phyloP scores from a whole-genome alignment of 2,329 filamentous ascomycete genomes.

The Xylaria sp. region DNA sequence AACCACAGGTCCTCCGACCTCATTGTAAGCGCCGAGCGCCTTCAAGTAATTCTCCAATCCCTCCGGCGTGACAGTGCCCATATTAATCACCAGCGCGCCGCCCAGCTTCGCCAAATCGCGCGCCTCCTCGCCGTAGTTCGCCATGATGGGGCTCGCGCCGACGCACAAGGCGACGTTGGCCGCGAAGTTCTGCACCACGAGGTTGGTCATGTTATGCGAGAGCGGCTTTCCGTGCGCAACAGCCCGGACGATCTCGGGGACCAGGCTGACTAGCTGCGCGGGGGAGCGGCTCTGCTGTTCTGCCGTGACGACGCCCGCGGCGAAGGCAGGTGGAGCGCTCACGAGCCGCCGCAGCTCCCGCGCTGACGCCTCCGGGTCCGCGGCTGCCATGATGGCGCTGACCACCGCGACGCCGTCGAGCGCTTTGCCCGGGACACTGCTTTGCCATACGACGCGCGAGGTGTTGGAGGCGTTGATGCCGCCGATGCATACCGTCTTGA shows the following conservation, averaged over 20 bases:
- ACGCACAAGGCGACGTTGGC: conserved; percentile 87
- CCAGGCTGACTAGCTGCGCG: conserved; percentile 37
- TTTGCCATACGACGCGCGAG: conserved; percentile 76
- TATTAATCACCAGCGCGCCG: conserved; percentile 86
- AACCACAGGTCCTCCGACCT: conserved; percentile 73
- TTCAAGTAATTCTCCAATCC: conserved; percentile 72
- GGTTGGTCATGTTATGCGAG: conserved; percentile 96
- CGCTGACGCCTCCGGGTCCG: conserved; percentile 69
- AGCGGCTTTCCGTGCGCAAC: conserved; percentile 72
- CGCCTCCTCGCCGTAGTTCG: conserved; percentile 83
- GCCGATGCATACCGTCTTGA: conserved; percentile 82
- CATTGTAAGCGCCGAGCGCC: conserved; percentile 83
- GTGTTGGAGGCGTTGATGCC: conserved; percentile 81
- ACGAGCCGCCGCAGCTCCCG: conserved; percentile 63
- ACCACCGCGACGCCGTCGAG: conserved; percentile 88
- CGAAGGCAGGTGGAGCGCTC: conserved; percentile 45
- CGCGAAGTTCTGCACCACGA: conserved; percentile 93
- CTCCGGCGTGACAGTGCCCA: conserved; percentile 86
- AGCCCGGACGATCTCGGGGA: conserved; percentile 58
- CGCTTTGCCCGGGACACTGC: conserved; percentile 56
- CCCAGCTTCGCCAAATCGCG: conserved; percentile 77
- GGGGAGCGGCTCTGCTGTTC: conserved; percentile 26
- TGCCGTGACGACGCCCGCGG: conserved; percentile 7
- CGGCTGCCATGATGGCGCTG: conserved; percentile 80
- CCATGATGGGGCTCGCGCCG: conserved; percentile 93